Base-by-base conservation (phyloP, 345 rosid genomes). In the Trapa incisa region DNA sequence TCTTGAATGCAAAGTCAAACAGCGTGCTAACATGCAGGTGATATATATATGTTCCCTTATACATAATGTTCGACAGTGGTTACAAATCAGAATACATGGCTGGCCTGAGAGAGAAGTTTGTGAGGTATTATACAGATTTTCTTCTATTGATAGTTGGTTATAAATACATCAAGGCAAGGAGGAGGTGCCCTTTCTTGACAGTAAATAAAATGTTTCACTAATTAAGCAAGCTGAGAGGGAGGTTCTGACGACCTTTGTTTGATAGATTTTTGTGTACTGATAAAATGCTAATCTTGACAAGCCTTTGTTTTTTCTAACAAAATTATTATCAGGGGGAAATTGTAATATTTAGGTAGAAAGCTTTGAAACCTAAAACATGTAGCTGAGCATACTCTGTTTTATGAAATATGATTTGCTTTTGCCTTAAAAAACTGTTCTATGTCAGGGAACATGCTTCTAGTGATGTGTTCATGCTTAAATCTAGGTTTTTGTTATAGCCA, bases 61-160 rank as follows among this genome's bases (percentile, higher is more conserved):
- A 67, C 76, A 85, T 82, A 73, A 91, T 94, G 97, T 81, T 87
- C 61, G 95, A 83, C 71, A 75, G 81, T 75, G 81, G 75, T 75
- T 75, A 73, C 71, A 93, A 83, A 81, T 78, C 90, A 22, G 86
- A 84, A 57, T 88, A 78, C 60, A 71, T 86, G 75, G 80, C 81
- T 81, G 87, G 87, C 65, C 96, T 83, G 64, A 74, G 78, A 64
- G 96, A 91, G 80, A 94, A 91, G 79, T 94, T 94, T 78, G 89
- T 83, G 50, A 91, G 99, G 98, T 93, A 78, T 42, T 6, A 5
- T 14, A 61, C 35, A 29, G 65, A 41, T 47, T 65, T 65, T 47
- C 61, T 38, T 36, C 50, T 12, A 8, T 54, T 12, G 32, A 41
- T 41, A 41, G 32, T 17, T 50, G 42, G 33, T 33, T 4, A 36